Evolutionary conservation across 345 rosid species (phyloP), one percentile per base, ranked within the genome.

Genomic region (Aquilaria sinensis): DNA sequence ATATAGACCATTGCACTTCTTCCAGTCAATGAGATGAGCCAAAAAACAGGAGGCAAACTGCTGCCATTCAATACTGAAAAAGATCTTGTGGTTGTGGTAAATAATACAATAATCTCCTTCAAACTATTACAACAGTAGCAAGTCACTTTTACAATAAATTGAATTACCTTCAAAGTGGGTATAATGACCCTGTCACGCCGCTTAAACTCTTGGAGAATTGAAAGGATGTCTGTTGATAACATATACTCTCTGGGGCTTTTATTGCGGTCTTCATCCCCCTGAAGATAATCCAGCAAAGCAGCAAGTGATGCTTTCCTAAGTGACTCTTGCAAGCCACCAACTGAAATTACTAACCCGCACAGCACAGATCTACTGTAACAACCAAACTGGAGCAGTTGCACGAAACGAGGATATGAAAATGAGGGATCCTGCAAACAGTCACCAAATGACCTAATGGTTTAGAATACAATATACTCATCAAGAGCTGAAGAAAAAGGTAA

Each of bases 321-420:
- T 43, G 92, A 90, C 43, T 90, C 88, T 90, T 90, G 97, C 80
- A 94, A 75, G 30, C 97, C 99, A 63, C 99, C 99, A 63, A 78
- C 74, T 33, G 99, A 82, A 57, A 90, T 81, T 52, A 90, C 96
- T 76, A 94, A 80, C 33, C 99, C 99, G 56, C 90, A 90, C 65
- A 88, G 68, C 52, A 88, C 75, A 57, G 62, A 56, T 75, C 64
- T 85, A 76, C 99, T 88, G 65, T 86, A 90, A 58, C 91, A 85
- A 73, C 70, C 69, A 71, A 80, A 67, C 69, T 72, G 62, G 61
- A 94, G 81, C 60, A 94, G 69, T 70, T 78, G 84, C 37, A 94
- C 74, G 61, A 94, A 88, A 13, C 85, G 84, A n/a, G 95, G 92
- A 80, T 77, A 90, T 56, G 94, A 85, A 78, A 86, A 69, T 60